Evolutionary conservation across 2,329 filamentous ascomycete genomes (phyloP), one percentile per base, ranked within the genome.

Genomic region (Hymenoscyphus infarciens): DNA sequence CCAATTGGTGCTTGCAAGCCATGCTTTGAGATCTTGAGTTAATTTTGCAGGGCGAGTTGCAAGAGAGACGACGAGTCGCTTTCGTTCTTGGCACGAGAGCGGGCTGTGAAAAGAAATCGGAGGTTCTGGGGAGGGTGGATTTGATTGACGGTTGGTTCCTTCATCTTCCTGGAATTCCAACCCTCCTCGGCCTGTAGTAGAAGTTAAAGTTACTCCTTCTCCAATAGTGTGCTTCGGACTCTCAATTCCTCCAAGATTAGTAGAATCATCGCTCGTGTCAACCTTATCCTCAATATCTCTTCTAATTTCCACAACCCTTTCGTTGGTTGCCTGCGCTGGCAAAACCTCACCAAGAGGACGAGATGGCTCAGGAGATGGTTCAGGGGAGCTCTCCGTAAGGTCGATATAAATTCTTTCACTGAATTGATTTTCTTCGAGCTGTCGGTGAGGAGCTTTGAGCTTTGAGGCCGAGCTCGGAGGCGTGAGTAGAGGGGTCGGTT

Each of bases 11-110:
- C 61, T 59, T 19, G 56, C 52, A 27, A 68, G 31, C 68, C 68
- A 71, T 31, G 61, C 13, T 16, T 60, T 60, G 63, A 70, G 69
- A 27, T 67, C 61, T 22, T 60, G 61, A 15, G 63, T 70, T 8
- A 71, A 33, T 19, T 56, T 54, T 3, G 29, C 16, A 22, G 64
- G 63, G 15, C 65, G 63, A 45, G 15, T 59, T 5, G 61, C 19
- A 52, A 25, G 53, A 6, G 68, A 67, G 2, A 63, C 35, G 13
- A 68, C 42, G 22, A 68, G 63, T 2, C 65, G 60, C 62, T 68
- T 67, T n/a, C 66, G 57, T 39, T 68, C 67, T 31, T 52, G 19
- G 25, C 45, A 52, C 19, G 45, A 52, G 11, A 52, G 45, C 13
- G 4, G 45, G 11, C 10, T 13, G 19, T 5, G 10, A 52, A 22